Evolutionary conservation across 129 eudicot genomes (phyloP).

Genomic region (Helianthus tuberosus): DNA sequence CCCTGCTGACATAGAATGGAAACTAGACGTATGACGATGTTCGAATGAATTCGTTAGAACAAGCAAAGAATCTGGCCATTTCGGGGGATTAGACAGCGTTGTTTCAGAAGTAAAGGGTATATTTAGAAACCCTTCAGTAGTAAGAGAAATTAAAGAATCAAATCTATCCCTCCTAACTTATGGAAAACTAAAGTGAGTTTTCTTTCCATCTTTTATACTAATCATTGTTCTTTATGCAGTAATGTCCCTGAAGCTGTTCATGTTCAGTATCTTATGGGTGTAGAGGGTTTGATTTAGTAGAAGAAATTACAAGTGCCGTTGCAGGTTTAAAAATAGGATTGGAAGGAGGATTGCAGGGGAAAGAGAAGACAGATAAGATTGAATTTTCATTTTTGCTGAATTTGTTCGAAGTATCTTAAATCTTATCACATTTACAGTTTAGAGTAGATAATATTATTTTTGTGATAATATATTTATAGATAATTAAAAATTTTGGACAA

Average conservation of each 20-base stretch:
- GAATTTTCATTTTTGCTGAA: too few species aligned
- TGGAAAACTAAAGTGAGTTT: constrained; percentile 73
- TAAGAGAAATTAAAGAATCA: constrained; percentile 71
- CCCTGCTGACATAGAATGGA: too few species aligned
- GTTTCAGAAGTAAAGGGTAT: constrained; percentile 86
- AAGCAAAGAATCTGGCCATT: constrained; percentile 23
- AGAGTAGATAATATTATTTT: too few species aligned
- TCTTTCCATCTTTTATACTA: too few species aligned
- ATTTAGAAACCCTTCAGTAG: constrained; percentile 71
- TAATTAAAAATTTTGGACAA: too few species aligned
- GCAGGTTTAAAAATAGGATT: constrained; percentile 16
- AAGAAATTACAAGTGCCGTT: constrained; percentile 67
- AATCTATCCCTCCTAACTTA: constrained; percentile 80
- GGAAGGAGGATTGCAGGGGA: constrained; percentile 21
- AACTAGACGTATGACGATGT: too few species aligned
- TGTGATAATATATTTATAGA: too few species aligned
- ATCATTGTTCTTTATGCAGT: constrained; percentile 48
- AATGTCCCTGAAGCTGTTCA: constrained; percentile 83
- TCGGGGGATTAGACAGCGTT: constrained; percentile 85
- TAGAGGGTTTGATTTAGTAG: constrained; percentile 75
- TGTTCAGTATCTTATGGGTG: constrained; percentile 78
- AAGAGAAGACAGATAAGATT: constrained; percentile 13
- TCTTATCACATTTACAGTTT: too few species aligned
- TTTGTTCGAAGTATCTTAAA: too few species aligned
- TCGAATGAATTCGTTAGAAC: too few species aligned